Percentiles rank a stretch among this genome's conserved stretches.
Conservation (phyloP, 148 eudicot species). For the Arbutus unedo region DNA sequence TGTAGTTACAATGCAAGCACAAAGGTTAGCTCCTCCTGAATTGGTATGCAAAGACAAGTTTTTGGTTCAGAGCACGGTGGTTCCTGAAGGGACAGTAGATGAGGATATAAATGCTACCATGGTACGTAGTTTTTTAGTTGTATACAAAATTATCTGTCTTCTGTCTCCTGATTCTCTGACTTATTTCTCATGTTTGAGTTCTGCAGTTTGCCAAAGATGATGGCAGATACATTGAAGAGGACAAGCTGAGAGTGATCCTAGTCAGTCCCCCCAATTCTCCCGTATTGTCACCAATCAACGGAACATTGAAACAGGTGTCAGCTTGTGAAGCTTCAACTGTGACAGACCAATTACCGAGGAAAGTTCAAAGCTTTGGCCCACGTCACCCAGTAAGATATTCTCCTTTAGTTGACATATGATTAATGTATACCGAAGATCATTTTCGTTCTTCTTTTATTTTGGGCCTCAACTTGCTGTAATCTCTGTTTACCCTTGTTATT, state of each 20-base stretch:
- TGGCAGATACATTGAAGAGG: slow-evolving; percentile 63
- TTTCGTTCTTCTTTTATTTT: not conserved
- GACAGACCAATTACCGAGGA: slow-evolving; percentile 22
- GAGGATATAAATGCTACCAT: slow-evolving; percentile 66
- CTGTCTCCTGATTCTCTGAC: slow-evolving; percentile 4
- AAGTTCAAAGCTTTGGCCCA: slow-evolving; percentile 12
- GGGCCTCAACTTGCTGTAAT: slow-evolving; percentile 6
- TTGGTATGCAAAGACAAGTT: slow-evolving; percentile 93
- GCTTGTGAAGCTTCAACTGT: slow-evolving; percentile 23
- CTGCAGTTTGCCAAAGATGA: slow-evolving; percentile 57
- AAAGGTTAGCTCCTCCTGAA: slow-evolving; percentile 55
- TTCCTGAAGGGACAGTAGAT: slow-evolving; percentile 63
- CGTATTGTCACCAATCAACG: slow-evolving; percentile 46
- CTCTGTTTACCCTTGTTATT: not conserved
- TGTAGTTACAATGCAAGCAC: slow-evolving; percentile 92
- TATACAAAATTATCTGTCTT: not conserved
- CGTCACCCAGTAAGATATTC: slow-evolving; percentile 21
- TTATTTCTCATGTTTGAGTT: slow-evolving; percentile 20
- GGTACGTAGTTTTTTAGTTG: slow-evolving; percentile 35
- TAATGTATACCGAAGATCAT: not conserved
- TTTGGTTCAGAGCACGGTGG: slow-evolving; percentile 76
- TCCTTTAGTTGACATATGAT: slow-evolving; percentile 7
- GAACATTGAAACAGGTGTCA: slow-evolving; percentile 38
- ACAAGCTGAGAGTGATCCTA: slow-evolving; percentile 73
- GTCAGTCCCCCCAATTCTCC: slow-evolving; percentile 53